phyloP scores from a whole-genome alignment of 2,329 filamentous ascomycete genomes.

The Berkeleyomyces basicola region DNA sequence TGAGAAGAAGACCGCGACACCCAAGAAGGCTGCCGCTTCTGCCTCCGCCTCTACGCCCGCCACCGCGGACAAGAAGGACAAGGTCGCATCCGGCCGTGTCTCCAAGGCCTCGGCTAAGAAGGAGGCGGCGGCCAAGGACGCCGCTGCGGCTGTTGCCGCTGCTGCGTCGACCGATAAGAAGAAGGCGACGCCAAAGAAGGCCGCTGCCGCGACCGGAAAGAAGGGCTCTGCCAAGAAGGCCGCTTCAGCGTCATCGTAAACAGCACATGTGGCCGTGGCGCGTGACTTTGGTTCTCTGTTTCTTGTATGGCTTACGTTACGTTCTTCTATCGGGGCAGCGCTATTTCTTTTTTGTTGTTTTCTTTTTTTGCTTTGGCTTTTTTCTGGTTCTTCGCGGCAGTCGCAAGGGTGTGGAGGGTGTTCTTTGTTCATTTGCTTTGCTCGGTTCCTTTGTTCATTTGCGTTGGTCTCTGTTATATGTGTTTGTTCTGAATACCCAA shows the following conservation, averaged over 20 bases:
- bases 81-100: slow-evolving; percentile 18
- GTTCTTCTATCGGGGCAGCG: neutral
- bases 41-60: slow-evolving; percentile 3
- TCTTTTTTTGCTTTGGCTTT: neutral
- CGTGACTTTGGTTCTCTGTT: neutral
- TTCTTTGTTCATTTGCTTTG: neutral
- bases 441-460: neutral
- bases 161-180: slow-evolving; percentile 19
- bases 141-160: neutral
- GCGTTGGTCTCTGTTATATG: neutral
- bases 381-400: neutral
- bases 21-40: slow-evolving; percentile 21
- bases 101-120: slow-evolving; percentile 18
- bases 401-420: neutral
- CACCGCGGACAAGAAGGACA: slow-evolving; percentile 21
- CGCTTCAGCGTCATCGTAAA: slow-evolving; percentile 8
- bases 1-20: slow-evolving; percentile 43
- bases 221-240: slow-evolving; percentile 30
- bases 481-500: slow-evolving; percentile 1
- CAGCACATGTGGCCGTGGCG: neutral
- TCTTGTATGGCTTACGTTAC: neutral
- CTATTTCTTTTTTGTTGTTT: neutral
- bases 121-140: slow-evolving; percentile 14
- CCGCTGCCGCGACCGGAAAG: slow-evolving; percentile 28
- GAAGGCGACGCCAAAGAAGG: slow-evolving; percentile 16